These are phyloP conservation scores for Entomortierella chlamydospora DNA, from an alignment of 192 early-diverging fungal species.

Conservation along the genomic window DNA sequence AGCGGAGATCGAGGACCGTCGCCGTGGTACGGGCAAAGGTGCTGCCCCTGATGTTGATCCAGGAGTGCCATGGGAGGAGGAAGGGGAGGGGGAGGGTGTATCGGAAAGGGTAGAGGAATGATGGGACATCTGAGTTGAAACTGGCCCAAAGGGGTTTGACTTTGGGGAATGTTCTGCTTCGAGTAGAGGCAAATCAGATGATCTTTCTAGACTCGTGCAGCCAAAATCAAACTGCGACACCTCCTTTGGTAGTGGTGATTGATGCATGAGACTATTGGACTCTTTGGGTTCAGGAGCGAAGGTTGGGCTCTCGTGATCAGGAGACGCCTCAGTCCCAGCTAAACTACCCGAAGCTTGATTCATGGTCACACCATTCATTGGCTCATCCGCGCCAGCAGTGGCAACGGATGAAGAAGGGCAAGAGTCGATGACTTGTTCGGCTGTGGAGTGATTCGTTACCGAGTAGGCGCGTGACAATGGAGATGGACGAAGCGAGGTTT, in stretches of 20 bases:
- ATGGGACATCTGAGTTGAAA: not conserved
- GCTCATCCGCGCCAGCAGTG: not conserved
- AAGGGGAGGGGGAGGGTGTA: not conserved
- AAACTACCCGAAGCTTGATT: not conserved
- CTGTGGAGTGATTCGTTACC: too few relatives aligned
- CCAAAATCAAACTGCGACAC: not conserved
- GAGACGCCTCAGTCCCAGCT: too few relatives aligned
- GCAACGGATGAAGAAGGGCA: too few relatives aligned
- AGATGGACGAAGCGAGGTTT: not conserved
- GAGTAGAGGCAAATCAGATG: not conserved
- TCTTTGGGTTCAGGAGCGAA: not conserved
- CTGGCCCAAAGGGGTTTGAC: not conserved
- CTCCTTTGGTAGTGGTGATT: not conserved
- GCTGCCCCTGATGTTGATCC: not conserved
- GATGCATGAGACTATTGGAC: not conserved
- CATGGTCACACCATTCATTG: not conserved
- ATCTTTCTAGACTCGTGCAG: not conserved
- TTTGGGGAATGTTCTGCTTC: not conserved
- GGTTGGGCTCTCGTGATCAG: not conserved
- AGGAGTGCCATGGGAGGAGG: not conserved
- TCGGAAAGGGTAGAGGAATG: not conserved
- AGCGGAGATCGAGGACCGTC: not conserved
- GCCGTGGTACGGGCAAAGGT: not conserved
- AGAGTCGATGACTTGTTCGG: too few relatives aligned
- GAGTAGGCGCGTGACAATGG: too few relatives aligned